Evolutionary conservation across 192 early-diverging fungal genomes (phyloP).

Genomic region (Gaertneriomyces semiglobifer): DNA sequence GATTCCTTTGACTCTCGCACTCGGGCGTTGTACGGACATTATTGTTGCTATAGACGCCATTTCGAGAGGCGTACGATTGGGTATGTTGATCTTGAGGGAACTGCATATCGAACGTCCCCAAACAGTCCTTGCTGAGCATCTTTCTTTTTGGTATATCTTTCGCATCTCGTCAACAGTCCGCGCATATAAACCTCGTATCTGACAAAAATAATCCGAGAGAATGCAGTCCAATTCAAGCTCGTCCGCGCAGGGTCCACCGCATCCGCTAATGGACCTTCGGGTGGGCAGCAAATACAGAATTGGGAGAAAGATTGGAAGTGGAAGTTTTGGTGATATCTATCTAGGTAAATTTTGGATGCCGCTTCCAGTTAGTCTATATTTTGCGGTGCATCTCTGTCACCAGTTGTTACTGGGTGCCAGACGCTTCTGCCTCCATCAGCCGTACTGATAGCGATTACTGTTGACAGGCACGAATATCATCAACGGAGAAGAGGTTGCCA

Average conservation of each 20-base stretch:
- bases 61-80: too few species aligned
- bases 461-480: slow-evolving; percentile 73
- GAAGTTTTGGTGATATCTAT: slow-evolving; percentile 98
- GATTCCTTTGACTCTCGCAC: too few species aligned
- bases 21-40: too few species aligned
- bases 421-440: background rate
- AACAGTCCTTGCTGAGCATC: slow-evolving; percentile 1
- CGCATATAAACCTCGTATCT: background rate
- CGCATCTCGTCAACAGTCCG: background rate
- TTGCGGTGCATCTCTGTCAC: too few species aligned
- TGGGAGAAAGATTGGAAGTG: slow-evolving; percentile 93
- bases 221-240: slow-evolving; percentile 20
- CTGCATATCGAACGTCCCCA: background rate
- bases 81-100: too few species aligned
- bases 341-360: slow-evolving; percentile 59
- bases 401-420: background rate
- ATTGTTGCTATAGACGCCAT: too few species aligned
- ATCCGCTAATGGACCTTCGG: slow-evolving; percentile 47
- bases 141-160: background rate
- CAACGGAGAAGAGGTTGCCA: slow-evolving; percentile 94
- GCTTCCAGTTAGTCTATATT: background rate
- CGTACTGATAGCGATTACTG: background rate
- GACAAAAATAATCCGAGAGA: background rate
- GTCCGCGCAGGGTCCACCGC: slow-evolving; percentile 18
- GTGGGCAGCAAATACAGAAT: slow-evolving; percentile 93